Conservation (phyloP, 176 grass and related monocot species). For the Pontederia paniculata region DNA sequence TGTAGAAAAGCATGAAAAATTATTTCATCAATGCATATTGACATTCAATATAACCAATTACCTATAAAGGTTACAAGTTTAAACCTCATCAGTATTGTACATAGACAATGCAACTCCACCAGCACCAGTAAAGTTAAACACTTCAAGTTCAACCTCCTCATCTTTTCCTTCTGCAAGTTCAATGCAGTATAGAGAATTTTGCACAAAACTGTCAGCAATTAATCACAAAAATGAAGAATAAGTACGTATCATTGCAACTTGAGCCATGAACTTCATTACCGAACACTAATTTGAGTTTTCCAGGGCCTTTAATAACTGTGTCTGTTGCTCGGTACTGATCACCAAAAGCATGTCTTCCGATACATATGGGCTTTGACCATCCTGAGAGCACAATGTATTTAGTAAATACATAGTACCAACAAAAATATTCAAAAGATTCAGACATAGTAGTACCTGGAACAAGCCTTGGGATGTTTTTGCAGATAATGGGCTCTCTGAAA, state of each 20-base stretch:
- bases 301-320: constrained; percentile 50
- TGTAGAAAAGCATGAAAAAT: constrained; percentile 23
- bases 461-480: constrained; percentile 64
- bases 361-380: constrained; percentile 72
- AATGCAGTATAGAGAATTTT: constrained; percentile 3
- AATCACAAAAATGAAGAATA: constrained; percentile 4
- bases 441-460: constrained; percentile 36
- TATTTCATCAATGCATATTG: neutral
- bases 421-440: constrained; percentile 7
- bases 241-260: neutral
- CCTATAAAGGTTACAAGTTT: neutral
- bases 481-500: constrained; percentile 75
- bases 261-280: constrained; percentile 22
- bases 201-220: neutral
- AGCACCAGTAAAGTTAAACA: constrained; percentile 57
- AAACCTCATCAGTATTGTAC: constrained; percentile 77
- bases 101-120: constrained; percentile 69
- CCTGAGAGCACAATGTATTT: constrained; percentile 23
- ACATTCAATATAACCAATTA: neutral
- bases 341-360: constrained; percentile 74
- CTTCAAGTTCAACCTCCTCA: constrained; percentile 54
- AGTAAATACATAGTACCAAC: neutral
- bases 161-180: constrained; percentile 43
- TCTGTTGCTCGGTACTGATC: constrained; percentile 82
- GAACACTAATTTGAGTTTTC: constrained; percentile 72